These are phyloP conservation scores for Eutrema salsugineum DNA, from an alignment of 441 rosid species.

Conservation along the genomic window DNA sequence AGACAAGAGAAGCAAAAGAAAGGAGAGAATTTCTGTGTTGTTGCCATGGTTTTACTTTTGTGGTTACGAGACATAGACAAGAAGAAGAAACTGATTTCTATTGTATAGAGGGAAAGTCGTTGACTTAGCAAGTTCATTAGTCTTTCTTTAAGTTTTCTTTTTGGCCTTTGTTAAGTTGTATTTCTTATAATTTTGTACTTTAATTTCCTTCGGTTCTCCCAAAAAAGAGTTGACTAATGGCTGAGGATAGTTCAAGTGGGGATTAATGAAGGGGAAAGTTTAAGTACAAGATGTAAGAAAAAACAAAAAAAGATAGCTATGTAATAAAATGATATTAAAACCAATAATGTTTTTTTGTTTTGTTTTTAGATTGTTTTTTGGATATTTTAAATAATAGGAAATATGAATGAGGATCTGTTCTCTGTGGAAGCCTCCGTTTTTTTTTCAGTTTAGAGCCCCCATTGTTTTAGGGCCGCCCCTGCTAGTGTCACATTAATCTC, in stretches of 20 bases:
- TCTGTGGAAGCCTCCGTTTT: no score
- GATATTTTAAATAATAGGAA: no score
- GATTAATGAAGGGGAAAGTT: background rate
- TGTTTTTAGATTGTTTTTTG: no score
- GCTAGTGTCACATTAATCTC: background rate
- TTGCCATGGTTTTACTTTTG: constrained; percentile 1
- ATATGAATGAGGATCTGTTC: no score
- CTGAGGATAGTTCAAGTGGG: background rate
- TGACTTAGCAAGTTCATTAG: background rate
- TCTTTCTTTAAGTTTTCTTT: background rate
- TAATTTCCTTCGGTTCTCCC: background rate
- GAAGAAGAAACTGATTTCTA: background rate
- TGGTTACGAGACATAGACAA: background rate
- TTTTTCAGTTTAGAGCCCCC: no score
- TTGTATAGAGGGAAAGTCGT: background rate
- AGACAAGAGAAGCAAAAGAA: background rate
- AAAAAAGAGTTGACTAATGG: background rate
- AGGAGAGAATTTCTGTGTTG: background rate
- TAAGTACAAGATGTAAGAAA: background rate
- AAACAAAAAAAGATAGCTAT: background rate
- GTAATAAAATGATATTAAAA: background rate
- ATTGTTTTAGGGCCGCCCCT: no score
- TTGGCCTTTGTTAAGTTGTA: background rate
- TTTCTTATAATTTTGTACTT: background rate
- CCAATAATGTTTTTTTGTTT: no score